Evolutionary conservation across 768 basidiomycete genomes (phyloP).

Genomic region (Exsudoporus frostii): DNA sequence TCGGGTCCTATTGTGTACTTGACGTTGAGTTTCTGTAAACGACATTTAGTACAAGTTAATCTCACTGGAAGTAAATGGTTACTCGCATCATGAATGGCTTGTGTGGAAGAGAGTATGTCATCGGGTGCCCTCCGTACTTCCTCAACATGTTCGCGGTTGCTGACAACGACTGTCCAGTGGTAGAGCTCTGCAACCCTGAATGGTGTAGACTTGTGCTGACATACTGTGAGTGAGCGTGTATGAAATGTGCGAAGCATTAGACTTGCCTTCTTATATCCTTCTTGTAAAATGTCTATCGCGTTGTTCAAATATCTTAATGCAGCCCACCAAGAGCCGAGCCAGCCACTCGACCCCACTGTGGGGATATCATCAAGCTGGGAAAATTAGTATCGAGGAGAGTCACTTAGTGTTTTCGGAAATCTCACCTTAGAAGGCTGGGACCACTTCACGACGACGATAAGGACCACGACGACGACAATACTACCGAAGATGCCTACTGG

Average conservation of each 20-base stretch:
- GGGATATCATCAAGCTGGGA: slow-evolving; percentile 29
- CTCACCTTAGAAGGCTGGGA: slow-evolving; percentile 4
- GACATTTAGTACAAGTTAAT: neutral
- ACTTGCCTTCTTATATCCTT: slow-evolving; percentile 32
- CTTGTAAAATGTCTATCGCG: slow-evolving; percentile 23
- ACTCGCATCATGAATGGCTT: slow-evolving; percentile 32
- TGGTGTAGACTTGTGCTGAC: too few species aligned
- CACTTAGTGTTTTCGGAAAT: neutral
- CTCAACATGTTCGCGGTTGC: too few species aligned
- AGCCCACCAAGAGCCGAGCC: slow-evolving; percentile 31
- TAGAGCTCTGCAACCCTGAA: too few species aligned
- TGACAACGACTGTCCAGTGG: too few species aligned
- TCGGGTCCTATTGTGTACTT: too few species aligned
- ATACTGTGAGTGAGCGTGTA: neutral
- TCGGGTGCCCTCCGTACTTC: too few species aligned
- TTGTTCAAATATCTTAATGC: slow-evolving; percentile 13
- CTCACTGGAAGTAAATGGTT: too few species aligned
- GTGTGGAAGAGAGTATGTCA: too few species aligned
- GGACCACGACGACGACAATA: neutral
- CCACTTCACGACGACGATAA: neutral
- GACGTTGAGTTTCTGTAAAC: slow-evolving; percentile 38
- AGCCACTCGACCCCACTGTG: slow-evolving; percentile 22
- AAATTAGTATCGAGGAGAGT: neutral
- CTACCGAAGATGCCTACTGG: neutral
- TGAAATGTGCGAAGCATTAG: neutral